Base-by-base conservation (phyloP, 2,329 filamentous ascomycete species). In the Chaetomiaceae sp. region DNA sequence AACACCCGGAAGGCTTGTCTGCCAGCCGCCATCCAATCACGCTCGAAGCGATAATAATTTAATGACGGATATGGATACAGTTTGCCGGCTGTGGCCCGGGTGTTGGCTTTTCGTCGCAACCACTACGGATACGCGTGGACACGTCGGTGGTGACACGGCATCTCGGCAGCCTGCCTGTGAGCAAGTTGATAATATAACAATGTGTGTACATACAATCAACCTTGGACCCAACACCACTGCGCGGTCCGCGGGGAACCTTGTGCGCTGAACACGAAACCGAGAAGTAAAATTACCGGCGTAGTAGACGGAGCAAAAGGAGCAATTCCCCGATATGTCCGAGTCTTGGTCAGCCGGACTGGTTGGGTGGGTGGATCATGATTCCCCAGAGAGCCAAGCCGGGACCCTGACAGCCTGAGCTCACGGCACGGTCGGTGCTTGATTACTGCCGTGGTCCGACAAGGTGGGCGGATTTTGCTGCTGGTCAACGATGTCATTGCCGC, bases 401-500 rank as follows among this genome's bases (percentile, higher is more conserved):
- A 14, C 36, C 16, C 47, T 14, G 25, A 5, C 25, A 5, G 25
- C 25, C 5, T 5, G 25, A 9, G 25, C 5, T 5, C 5, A 9
- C 25, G 20, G 14, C 36, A 20, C 14, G 9, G 32, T 53, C 50
- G 50, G 50, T 2, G 44, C 32, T 48, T 43, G 36, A n/a, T 8
- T 32, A 23, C 13, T 25, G 30, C 50, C 50, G 50, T 48, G 29
- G 23, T 5, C 50, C 49, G 50, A 47, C 16, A 8, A 29, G 33
- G 14, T 45, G 27, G 27, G 27, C 27, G n/a, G 25, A 5, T 9
- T 5, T 27, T 9, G 5, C 25, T 5, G 25, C 5, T 9, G 18
- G 46, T 36, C 29, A 46, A 40, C 42, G 43, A 43, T 43, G 44
- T 43, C 37, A 53, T n/a, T 53, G 44, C 4, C 7, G 18, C 30